phyloP scores from a whole-genome alignment of 768 basidiomycete species.

The Cystobasidium ongulense region DNA sequence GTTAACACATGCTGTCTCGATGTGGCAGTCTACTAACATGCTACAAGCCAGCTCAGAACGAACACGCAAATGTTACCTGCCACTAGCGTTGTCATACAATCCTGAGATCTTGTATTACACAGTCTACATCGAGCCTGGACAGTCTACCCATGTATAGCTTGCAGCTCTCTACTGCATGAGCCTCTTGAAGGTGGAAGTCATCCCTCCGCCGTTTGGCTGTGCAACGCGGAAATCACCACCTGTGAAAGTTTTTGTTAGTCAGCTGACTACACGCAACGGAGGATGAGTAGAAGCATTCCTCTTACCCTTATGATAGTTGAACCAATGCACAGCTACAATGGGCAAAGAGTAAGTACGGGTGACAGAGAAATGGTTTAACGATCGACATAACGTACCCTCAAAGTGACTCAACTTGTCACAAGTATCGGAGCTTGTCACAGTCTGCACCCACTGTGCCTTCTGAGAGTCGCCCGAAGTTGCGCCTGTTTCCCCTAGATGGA shows the following conservation, averaged over 20 bases:
- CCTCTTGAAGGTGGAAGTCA: neutral
- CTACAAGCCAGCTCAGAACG: no score
- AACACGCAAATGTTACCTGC: no score
- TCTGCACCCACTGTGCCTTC: neutral
- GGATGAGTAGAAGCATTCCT: no score
- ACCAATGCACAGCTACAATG: neutral
- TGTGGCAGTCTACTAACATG: no score
- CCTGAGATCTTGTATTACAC: neutral
- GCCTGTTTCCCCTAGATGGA: neutral
- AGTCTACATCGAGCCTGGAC: neutral
- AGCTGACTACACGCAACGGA: no score
- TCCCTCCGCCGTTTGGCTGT: neutral
- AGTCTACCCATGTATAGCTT: no score
- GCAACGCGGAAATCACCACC: neutral
- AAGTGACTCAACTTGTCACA: conserved; percentile 3
- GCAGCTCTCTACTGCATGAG: neutral
- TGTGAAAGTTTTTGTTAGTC: no score
- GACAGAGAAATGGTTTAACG: neutral
- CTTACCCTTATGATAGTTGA: neutral
- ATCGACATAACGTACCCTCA: neutral
- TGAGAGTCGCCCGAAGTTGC: neutral
- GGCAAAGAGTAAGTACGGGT: neutral
- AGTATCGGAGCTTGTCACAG: neutral
- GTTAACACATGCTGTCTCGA: no score
- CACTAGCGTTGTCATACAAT: neutral